Base-by-base conservation (phyloP, 345 rosid species). In the Noccaea bulbosa region DNA sequence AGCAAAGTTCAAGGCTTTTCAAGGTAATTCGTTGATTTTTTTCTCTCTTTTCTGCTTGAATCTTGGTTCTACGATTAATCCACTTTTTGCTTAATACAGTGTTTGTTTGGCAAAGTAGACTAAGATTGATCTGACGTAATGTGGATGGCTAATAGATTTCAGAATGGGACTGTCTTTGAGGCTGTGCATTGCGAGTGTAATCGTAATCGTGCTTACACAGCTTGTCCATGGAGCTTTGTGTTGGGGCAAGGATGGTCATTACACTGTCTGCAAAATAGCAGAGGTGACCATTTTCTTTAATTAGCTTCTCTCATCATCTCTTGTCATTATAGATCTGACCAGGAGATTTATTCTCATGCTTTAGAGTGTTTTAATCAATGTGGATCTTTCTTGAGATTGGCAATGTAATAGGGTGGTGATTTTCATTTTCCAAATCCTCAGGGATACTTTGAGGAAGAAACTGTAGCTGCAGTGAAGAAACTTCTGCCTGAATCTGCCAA, bases 191-290 rank as follows among this genome's bases (percentile, higher is more conserved):
- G 78, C 62, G 60, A 81, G 78, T 49, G 39, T 67, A 1, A 53
- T 87, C 37, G 39, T 67, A 1, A 53, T 87, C 37, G 52, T 85
- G 62, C 70, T 87, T 61, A 75, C 92, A 70, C 97, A 86, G 58
- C 77, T 88, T 57, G 46, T 79, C 6, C 59, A 80, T 77, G 89
- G 87, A 46, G 81, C 82, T 62, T 74, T 83, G 27, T 82, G 89
- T 34, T 89, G 98, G 97, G 97, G 96, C 33, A 81, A 83, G 41
- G 94, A 93, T 11, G 98, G 94, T 46, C 98, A 93, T 68, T 89
- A 72, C 77, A 85, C 84, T 51, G 56, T 67, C 76, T 93, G 98
- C 85, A 88, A 83, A 73, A 84, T 93, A 55, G 97, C 97, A 2
- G 88, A 91, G 91, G 97, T 86, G 3, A 24, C 27, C 2, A 78